phyloP scores from a whole-genome alignment of 257 asterid genomes.

The Solanum chaucha region DNA sequence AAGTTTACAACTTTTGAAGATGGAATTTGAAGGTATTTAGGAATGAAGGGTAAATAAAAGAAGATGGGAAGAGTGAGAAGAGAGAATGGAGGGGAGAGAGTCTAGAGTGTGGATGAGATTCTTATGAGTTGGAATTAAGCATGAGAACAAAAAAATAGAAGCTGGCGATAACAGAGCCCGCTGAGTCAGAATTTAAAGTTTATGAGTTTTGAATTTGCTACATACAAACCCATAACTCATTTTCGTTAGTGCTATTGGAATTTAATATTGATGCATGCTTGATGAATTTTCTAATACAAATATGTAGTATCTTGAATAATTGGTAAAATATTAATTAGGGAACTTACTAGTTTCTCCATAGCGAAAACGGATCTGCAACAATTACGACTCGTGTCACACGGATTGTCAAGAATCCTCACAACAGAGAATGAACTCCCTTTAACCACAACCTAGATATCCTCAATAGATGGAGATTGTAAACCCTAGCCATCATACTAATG shows the following conservation, averaged over 20 bases:
- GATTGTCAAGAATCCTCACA: not conserved
- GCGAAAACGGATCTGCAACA: not conserved
- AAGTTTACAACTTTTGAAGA: not conserved
- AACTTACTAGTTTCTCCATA: not conserved
- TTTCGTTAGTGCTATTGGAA: not conserved
- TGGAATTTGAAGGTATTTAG: not conserved
- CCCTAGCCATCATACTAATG: not conserved
- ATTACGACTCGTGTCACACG: not conserved
- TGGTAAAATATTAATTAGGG: not conserved
- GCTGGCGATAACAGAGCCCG: not conserved
- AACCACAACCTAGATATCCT: not conserved
- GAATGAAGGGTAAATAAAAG: not conserved
- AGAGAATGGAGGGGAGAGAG: not conserved
- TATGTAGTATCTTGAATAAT: not conserved
- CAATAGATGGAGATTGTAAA: not conserved
- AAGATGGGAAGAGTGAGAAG: not conserved
- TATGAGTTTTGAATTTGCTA: not conserved
- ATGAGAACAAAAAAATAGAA: constrained; percentile 47
- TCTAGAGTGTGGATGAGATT: constrained; percentile 20
- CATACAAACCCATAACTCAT: not conserved
- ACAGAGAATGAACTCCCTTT: not conserved
- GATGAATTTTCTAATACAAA: not conserved
- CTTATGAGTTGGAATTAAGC: constrained; percentile 53
- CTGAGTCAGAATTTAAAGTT: not conserved
- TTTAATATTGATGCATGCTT: not conserved